Evolutionary conservation across 768 basidiomycete genomes (phyloP).

Genomic region (Saitozyma podzolica): DNA sequence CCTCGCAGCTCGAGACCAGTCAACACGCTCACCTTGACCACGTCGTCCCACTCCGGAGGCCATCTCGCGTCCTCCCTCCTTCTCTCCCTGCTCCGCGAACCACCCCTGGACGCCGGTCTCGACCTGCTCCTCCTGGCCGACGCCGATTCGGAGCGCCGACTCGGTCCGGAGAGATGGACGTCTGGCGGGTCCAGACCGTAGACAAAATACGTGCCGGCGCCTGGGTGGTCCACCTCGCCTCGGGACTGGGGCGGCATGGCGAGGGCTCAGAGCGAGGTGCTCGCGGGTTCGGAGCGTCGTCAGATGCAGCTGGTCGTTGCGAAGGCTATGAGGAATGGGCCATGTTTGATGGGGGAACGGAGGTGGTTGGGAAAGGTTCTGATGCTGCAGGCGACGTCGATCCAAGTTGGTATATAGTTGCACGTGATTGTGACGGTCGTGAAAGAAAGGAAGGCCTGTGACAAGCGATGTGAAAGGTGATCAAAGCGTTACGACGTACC

Average conservation of each 20-base stretch:
- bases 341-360: no score
- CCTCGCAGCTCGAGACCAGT: no score
- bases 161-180: neutral
- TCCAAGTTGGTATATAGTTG: no score
- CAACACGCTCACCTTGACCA: conserved; percentile 28
- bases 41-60: conserved; percentile 20
- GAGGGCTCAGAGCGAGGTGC: neutral
- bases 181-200: conserved; percentile 7
- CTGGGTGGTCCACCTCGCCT: conserved; percentile 27
- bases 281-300: no score
- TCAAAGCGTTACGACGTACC: no score
- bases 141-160: neutral
- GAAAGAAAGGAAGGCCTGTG: no score
- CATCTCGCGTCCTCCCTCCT: conserved; percentile 4
- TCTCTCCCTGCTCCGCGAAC: conserved; percentile 8
- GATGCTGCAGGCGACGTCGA: no score
- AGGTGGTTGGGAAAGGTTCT: no score
- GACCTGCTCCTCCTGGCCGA: conserved; percentile 5
- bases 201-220: conserved; percentile 37
- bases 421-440: no score
- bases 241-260: conserved; percentile 13
- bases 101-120: neutral
- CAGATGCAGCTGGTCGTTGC: no score
- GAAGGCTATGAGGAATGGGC: no score
- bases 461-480: no score